These are phyloP conservation scores for Macrotyloma uniflorum DNA, from an alignment of 306 rosid genomes.

Conservation along the genomic window DNA sequence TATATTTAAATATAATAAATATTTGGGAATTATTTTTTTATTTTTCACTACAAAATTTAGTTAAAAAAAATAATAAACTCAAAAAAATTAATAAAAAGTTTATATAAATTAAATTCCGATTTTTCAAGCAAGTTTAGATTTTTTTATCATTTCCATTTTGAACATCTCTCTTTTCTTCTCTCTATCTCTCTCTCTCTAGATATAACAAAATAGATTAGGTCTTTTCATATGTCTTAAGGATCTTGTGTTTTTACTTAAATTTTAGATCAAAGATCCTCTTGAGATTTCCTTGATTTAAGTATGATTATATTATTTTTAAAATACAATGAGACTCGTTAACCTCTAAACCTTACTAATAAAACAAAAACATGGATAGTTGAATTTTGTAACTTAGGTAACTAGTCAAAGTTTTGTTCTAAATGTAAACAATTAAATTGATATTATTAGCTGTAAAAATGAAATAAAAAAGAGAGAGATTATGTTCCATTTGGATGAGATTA, in stretches of 20 bases:
- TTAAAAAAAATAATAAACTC: no score
- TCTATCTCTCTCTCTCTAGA: no score
- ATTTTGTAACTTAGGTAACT: conserved; percentile 28
- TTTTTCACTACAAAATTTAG: no score
- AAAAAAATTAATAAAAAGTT: no score
- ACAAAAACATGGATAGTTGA: conserved; percentile 14
- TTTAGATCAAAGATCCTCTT: conserved; percentile 32
- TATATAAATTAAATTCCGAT: no score
- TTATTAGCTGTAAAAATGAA: conserved; percentile 59
- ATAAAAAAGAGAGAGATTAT: conserved; percentile 51
- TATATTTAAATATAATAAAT: no score
- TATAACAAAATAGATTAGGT: no score
- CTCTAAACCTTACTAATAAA: not conserved
- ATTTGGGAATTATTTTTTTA: no score
- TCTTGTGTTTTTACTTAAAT: conserved; percentile 39
- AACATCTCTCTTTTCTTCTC: no score
- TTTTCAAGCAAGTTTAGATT: no score
- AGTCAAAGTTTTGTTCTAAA: not conserved
- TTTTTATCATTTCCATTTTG: no score
- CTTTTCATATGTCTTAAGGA: conserved; percentile 32
- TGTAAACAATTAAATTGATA: not conserved
- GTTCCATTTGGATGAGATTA: conserved; percentile 62
- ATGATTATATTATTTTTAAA: not conserved
- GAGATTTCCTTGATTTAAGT: conserved; percentile 7
- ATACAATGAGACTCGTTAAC: not conserved